These are phyloP conservation scores for Carex myosuroides DNA, from an alignment of 176 grass and related monocot species.

Conservation along the genomic window DNA sequence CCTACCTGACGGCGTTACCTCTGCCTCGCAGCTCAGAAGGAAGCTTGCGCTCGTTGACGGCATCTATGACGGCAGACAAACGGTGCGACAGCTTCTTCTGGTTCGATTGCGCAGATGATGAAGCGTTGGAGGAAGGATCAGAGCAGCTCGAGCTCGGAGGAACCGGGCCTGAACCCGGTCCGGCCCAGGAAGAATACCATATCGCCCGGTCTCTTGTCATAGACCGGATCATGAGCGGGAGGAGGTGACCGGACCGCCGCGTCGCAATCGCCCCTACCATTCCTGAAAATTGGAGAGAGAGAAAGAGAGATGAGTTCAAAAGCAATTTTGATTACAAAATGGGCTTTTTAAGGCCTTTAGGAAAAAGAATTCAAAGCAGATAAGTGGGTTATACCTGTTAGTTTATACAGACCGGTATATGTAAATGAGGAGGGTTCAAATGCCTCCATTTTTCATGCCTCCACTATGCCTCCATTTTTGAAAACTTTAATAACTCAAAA, in stretches of 20 bases:
- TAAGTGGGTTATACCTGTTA: neutral
- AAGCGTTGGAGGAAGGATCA: constrained; percentile 8
- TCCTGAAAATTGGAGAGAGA: neutral
- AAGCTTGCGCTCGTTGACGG: constrained; percentile 71
- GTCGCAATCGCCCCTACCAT: constrained; percentile 24
- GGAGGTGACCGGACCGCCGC: constrained; percentile 17
- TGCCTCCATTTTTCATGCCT: too few relatives aligned
- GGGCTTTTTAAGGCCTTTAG: neutral
- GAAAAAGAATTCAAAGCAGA: neutral
- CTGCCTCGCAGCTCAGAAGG: constrained; percentile 55
- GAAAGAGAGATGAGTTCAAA: neutral
- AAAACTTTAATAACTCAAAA: too few relatives aligned
- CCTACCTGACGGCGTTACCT: constrained; percentile 59
- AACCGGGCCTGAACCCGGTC: constrained; percentile 1
- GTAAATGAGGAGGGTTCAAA: too few relatives aligned
- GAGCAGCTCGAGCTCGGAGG: neutral
- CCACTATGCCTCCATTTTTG: too few relatives aligned
- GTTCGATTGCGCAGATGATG: constrained; percentile 9
- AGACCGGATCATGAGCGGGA: neutral
- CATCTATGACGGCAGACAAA: constrained; percentile 55
- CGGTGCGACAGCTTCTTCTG: constrained; percentile 42
- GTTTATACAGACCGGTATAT: neutral
- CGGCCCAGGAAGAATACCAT: constrained; percentile 41
- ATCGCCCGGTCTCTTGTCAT: neutral
- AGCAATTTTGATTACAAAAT: neutral